A percentile compares a stretch with the other conserved stretches of the same genome.
Conservation (phyloP, 768 basidiomycete species). For the Tremella mesenterica region DNA sequence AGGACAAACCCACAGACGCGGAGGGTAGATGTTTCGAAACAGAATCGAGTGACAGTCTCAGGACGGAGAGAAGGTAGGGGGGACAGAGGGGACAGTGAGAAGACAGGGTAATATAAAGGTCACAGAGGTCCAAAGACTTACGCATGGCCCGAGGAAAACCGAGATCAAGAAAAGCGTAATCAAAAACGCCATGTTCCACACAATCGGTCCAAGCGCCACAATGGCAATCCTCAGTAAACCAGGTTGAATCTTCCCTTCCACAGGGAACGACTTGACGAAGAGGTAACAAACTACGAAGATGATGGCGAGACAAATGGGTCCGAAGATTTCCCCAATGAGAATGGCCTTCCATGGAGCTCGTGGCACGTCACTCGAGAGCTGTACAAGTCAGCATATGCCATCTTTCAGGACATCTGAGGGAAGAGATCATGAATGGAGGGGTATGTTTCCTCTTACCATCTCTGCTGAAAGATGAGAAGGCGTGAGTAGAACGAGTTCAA, state of each 20-base stretch:
- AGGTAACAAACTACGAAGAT: constrained; percentile 82
- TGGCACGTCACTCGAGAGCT: constrained; percentile 85
- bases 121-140: constrained; percentile 23
- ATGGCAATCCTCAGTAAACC: constrained; percentile 88
- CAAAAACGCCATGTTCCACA: constrained; percentile 85
- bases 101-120: no score
- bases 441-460: no score
- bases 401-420: no score
- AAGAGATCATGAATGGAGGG: no score
- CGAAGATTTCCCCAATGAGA: constrained; percentile 74
- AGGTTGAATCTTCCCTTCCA: constrained; percentile 56
- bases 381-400: no score
- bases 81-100: no score
- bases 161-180: constrained; percentile 82
- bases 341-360: constrained; percentile 88
- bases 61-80: no score
- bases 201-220: constrained; percentile 85
- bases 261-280: constrained; percentile 47
- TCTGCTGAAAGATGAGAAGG: no score
- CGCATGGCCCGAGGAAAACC: constrained; percentile 84
- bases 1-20: no score
- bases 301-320: constrained; percentile 74
- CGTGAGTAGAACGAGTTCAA: no score
- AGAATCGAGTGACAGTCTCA: no score
- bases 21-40: background rate